Base-by-base conservation (phyloP, 805 yeast genomes). In the Candida gorgasii region DNA sequence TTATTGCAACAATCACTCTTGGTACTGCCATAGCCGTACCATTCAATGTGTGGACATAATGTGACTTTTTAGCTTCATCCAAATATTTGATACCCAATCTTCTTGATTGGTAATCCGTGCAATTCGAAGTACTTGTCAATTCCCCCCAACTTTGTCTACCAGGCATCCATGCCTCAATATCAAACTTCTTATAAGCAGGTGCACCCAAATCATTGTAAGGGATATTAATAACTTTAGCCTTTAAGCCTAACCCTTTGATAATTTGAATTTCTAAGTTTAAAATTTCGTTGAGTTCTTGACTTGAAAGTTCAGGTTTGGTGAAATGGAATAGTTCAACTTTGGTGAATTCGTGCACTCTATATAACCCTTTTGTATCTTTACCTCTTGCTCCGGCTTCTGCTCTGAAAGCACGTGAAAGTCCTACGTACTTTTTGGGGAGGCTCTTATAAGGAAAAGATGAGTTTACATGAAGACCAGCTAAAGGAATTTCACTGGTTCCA, bases 381-480 rank as follows among this genome's bases (percentile, higher is more conserved):
- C 99, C 99, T 43, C 96, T 77, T 1, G 98, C 93, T 2, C 98
- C 99, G 0, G 99, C 99, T 59, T 93, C 99, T 0, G 97, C 96
- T 48, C 99, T 73, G 58, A 82, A 93, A 48, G 96, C 80, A 49
- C 97, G 73, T 41, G 95, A 84, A 1, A 89, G 73, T 0, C 97
- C 99, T 9, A 81, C 93, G 20, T 78, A 68, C 53, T 78, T 81
- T 11, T 68, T 49, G 0, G 95, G 89, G 5, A 79, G 65, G 1
- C 55, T 34, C 5, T 47, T 39, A 23, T 69, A 52, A 5, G 62
- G 56, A 30, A 84, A 65, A 0, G 67, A 62, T 17, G 70, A 67
- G 43, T 84, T 76, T 4, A 84, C 76, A 40, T 79, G 81, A 47
- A 84, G 64, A 0, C 89, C 97, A 0, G 97, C 99, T 19, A 93